A percentile compares a stretch with the other conserved stretches of the same genome.
Evolutionary conservation across 2,329 filamentous ascomycete species (phyloP).

Genomic region (Stagonosporopsis tanaceti): DNA sequence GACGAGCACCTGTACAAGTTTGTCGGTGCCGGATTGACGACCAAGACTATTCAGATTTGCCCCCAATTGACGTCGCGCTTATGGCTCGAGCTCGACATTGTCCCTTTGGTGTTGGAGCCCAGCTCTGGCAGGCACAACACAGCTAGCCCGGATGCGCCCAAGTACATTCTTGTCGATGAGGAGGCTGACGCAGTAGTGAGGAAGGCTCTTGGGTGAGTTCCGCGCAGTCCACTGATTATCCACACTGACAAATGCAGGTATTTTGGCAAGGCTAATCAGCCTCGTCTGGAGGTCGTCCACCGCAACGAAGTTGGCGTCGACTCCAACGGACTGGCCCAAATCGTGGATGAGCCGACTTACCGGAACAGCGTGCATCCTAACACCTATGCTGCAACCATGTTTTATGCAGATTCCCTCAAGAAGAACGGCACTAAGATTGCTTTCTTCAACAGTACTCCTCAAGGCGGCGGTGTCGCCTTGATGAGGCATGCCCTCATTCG

Average conservation of each 20-base stretch:
- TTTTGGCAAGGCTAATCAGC: slow-evolving; percentile 76
- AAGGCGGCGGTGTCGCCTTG: slow-evolving; percentile 82
- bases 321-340: slow-evolving; percentile 67
- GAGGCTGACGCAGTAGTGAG: slow-evolving; percentile 82
- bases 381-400: slow-evolving; percentile 72
- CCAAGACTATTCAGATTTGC: slow-evolving; percentile 65
- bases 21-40: slow-evolving; percentile 74
- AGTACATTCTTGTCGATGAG: slow-evolving; percentile 73
- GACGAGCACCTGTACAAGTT: slow-evolving; percentile 75
- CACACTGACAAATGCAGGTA: slow-evolving; percentile 37
- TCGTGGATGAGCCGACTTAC: slow-evolving; percentile 67
- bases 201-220: slow-evolving; percentile 74
- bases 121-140: slow-evolving; percentile 19
- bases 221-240: too few relatives aligned
- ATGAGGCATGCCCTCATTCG: slow-evolving; percentile 83
- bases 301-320: slow-evolving; percentile 76
- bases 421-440: slow-evolving; percentile 72
- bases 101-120: slow-evolving; percentile 69
- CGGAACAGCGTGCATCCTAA: slow-evolving; percentile 65
- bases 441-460: slow-evolving; percentile 82
- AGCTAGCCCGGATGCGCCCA: slow-evolving; percentile 48
- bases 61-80: slow-evolving; percentile 73
- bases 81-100: slow-evolving; percentile 79
- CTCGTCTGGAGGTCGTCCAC: slow-evolving; percentile 71
- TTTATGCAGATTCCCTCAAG: slow-evolving; percentile 70